Percentiles rank a stretch among this genome's conserved stretches.
Conservation (phyloP, 192 early-diverging fungal genomes). For the Martensiomyces pterosporus region DNA sequence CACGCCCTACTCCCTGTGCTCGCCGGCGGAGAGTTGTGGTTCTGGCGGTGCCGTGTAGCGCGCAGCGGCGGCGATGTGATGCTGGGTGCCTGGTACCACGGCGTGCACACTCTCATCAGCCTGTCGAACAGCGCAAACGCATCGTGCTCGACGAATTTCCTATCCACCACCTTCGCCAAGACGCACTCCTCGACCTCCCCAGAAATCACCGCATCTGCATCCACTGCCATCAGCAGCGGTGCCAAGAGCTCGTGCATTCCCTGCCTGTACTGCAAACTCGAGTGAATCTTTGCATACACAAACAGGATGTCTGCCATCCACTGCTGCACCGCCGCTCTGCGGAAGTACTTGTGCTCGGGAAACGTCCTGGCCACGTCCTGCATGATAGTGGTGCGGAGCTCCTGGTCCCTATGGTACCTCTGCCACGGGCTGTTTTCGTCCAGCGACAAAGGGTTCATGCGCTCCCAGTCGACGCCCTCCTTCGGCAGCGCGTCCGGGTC, state of each 20-base stretch:
- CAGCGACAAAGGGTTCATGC: conserved; percentile 84
- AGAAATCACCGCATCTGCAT: conserved; percentile 64
- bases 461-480: conserved; percentile 52
- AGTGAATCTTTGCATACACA: conserved; percentile 86
- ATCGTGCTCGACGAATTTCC: conserved; percentile 82
- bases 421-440: conserved; percentile 91
- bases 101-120: conserved; percentile 74
- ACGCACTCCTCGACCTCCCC: conserved; percentile 35
- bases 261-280: conserved; percentile 88
- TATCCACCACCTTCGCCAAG: conserved; percentile 52
- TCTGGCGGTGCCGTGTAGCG: no score
- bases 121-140: conserved; percentile 74
- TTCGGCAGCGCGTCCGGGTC: conserved; percentile 10
- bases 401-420: conserved; percentile 84
- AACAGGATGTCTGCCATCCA: conserved; percentile 80
- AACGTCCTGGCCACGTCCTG: conserved; percentile 94
- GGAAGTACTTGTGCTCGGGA: conserved; percentile 84
- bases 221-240: conserved; percentile 73
- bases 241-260: conserved; percentile 98
- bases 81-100: conserved; percentile 85
- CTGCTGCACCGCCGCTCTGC: conserved; percentile 57
- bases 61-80: conserved; percentile 11
- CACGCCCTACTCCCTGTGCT: no score
- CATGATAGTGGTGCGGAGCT: conserved; percentile 76
- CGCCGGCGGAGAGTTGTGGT: no score